Evolutionary conservation across 371 early-diverging fungal genomes (phyloP), one percentile per base, ranked within the genome.

Genomic region (Actinomortierella wolfii): DNA sequence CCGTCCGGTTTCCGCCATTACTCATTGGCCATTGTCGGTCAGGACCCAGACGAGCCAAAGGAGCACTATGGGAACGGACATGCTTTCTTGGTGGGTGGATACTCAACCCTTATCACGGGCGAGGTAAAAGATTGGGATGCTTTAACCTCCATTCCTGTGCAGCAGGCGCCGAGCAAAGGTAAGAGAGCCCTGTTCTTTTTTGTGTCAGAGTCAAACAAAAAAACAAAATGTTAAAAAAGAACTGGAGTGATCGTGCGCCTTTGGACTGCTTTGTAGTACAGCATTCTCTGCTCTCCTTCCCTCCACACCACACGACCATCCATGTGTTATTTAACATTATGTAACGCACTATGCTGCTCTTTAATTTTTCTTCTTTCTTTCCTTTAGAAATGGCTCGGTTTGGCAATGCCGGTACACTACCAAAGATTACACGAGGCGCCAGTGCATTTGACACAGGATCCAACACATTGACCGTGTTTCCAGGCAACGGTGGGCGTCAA

Each of bases 121-220:
- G 51, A 51, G 29, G 57, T 73, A 20, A 52, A 56, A 17, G 73
- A 73, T 41, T 73, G 73, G 73, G 59, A 46, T 23, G 53, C 59
- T 23, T 29, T 73, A n/a, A 73, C 67, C 2, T 62, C 63, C 8
- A 66, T 73, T 41, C 73, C 73, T 13, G 73, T 73, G 17, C 67
- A 66, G 52, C 73, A 73, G 48, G 73, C 62, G 6, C 73, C 73
- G 8, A 66, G 67, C 3, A 63, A 66, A 15, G 51, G 73, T 66
- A 59, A 56, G 58, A 24, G 17, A 5, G 44, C 44, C 3, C 3
- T 44, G 44, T 20, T 51, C n/a, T 21, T 8, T 20, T 49, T 2
- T 49, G 49, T 6, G 26, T 13, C 15, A 23, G 13, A 11, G 23
- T 50, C 6, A 48, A 25, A 48, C 23, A 24, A 51, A 18, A 17